Conservation (phyloP, 192 early-diverging fungal species). For the Gonapodya sp. region DNA sequence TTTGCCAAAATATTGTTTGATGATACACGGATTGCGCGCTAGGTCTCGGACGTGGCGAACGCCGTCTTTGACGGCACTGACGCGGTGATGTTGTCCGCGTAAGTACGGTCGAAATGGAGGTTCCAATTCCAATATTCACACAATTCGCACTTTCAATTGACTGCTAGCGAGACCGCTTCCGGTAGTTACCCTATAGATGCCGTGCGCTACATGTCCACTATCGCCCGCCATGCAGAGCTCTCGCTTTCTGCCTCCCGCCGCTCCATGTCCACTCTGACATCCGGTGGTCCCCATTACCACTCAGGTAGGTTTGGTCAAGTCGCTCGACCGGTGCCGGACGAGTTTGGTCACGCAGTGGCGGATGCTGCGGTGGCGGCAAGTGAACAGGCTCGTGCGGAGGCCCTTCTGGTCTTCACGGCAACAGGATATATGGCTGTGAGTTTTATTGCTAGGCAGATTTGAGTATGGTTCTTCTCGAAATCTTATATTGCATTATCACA, state of each 20-base stretch:
- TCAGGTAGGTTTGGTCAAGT: background rate
- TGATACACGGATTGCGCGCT: background rate
- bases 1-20: no score
- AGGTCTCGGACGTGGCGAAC: constrained; percentile 47
- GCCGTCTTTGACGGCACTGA: constrained; percentile 45
- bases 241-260: background rate
- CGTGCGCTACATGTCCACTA: constrained; percentile 32
- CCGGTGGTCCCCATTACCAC: background rate
- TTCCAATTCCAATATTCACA: background rate
- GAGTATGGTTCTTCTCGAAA: no score
- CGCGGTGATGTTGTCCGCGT: constrained; percentile 33
- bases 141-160: background rate
- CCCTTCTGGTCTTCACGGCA: constrained; percentile 32
- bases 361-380: constrained; percentile 42
- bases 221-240: constrained; percentile 35
- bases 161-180: constrained; percentile 35
- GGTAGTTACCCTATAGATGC: constrained; percentile 41
- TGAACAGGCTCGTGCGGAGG: constrained; percentile 28
- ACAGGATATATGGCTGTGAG: constrained; percentile 14
- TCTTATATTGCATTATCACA: background rate
- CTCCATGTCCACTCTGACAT: background rate
- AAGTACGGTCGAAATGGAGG: background rate
- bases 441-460: constrained; percentile 24
- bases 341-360: constrained; percentile 38
- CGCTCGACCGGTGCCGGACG: constrained; percentile 14